Percentiles rank a stretch among this genome's conserved stretches.
phyloP scores from a whole-genome alignment of 208 protist species.

The Leishmania martiniquensis region DNA sequence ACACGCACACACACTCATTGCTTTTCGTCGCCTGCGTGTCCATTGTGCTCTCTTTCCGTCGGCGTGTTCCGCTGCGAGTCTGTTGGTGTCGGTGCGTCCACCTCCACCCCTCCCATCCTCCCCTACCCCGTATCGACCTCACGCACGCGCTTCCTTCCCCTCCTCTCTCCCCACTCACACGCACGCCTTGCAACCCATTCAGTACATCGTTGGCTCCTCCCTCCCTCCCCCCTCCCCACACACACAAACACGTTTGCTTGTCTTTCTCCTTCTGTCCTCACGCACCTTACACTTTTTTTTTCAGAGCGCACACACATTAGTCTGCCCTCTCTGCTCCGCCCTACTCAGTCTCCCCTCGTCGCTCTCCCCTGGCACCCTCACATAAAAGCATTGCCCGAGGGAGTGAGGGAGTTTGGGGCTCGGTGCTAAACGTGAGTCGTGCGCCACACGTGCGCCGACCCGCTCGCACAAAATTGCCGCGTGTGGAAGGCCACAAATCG shows the following conservation, averaged over 20 bases:
- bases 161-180: neutral
- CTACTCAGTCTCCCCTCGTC: neutral
- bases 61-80: neutral
- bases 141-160: too few relatives aligned
- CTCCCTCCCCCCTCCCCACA: neutral
- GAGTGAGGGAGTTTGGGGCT: too few relatives aligned
- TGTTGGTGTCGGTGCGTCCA: neutral
- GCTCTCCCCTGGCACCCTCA: neutral
- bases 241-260: neutral
- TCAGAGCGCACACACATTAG: neutral
- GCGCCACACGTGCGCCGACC: neutral
- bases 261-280: neutral
- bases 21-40: neutral
- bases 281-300: neutral
- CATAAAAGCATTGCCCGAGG: neutral
- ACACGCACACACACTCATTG: too few relatives aligned
- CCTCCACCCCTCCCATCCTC: conserved; percentile 1
- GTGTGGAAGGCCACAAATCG: neutral
- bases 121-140: neutral
- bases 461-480: neutral
- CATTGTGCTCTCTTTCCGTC: neutral
- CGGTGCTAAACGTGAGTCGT: neutral
- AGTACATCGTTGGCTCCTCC: neutral
- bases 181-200: neutral
- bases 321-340: neutral